A percentile compares a stretch with the other conserved stretches of the same genome.
Conservation (phyloP, 352 stramenopile genomes). For the Plasmopara halstedii region DNA sequence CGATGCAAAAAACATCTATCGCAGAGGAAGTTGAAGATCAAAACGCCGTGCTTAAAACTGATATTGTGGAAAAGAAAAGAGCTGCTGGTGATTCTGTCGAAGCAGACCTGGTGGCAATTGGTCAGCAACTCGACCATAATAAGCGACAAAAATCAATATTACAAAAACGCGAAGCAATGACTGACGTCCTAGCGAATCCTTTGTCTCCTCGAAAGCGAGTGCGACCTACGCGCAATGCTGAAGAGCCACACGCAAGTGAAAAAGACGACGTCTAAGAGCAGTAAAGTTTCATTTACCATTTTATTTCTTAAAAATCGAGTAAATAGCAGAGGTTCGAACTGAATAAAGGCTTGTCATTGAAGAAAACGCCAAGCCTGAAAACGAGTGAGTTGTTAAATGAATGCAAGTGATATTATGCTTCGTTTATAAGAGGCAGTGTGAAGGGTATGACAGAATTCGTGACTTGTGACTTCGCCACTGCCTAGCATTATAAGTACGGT, state of each 20-base stretch:
- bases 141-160: slow-evolving; percentile 7
- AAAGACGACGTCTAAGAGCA: background rate
- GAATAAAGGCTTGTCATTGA: too few relatives aligned
- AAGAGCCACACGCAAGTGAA: slow-evolving; percentile 2
- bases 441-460: too few relatives aligned
- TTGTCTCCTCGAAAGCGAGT: slow-evolving; percentile 12
- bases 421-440: too few relatives aligned
- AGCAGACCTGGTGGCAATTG: background rate
- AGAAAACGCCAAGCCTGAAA: background rate
- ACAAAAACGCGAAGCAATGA: slow-evolving; percentile 7
- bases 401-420: too few relatives aligned
- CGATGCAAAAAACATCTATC: slow-evolving; percentile 28
- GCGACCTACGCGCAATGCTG: slow-evolving; percentile 1
- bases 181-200: slow-evolving; percentile 1
- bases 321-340: background rate
- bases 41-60: background rate
- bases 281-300: background rate
- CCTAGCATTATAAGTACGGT: too few relatives aligned
- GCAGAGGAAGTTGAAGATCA: slow-evolving; percentile 25
- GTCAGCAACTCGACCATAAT: slow-evolving; percentile 12
- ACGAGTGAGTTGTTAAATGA: background rate
- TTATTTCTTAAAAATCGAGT: background rate
- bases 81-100: slow-evolving; percentile 8
- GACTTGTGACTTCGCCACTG: too few relatives aligned
- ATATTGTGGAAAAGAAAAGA: slow-evolving; percentile 1